phyloP scores from a whole-genome alignment of 768 basidiomycete species.

The Leccinum truebloodii region DNA sequence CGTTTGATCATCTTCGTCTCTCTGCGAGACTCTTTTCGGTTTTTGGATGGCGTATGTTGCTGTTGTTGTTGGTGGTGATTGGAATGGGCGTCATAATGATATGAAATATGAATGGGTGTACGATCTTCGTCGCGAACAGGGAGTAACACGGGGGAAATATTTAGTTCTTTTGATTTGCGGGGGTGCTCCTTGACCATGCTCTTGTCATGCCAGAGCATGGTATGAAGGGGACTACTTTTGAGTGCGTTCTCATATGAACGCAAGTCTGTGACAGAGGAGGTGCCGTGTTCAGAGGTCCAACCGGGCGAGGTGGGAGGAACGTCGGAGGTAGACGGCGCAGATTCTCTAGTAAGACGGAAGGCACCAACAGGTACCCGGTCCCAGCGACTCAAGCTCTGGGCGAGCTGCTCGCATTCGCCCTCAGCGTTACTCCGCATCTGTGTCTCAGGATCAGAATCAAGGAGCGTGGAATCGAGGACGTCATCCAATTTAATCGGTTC shows the following conservation, averaged over 20 bases:
- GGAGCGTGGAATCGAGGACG: slow-evolving; percentile 72
- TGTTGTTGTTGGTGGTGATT: slow-evolving; percentile 36
- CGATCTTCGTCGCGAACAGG: slow-evolving; percentile 57
- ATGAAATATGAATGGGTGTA: slow-evolving; percentile 47
- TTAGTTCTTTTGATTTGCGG: slow-evolving; percentile 35
- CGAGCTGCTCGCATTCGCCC: slow-evolving; percentile 41
- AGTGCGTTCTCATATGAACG: slow-evolving; percentile 42
- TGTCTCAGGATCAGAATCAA: slow-evolving; percentile 55
- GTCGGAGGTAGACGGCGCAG: slow-evolving; percentile 28
- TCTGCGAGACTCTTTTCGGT: slow-evolving; percentile 60
- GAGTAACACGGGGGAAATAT: slow-evolving; percentile 53
- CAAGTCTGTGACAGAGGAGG: slow-evolving; percentile 20
- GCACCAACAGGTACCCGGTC: slow-evolving; percentile 72
- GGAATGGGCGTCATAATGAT: slow-evolving; percentile 36
- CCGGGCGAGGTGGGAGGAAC: slow-evolving; percentile 25
- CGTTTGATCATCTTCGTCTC: slow-evolving; percentile 70
- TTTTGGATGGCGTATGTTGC: slow-evolving; percentile 45
- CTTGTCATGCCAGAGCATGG: slow-evolving; percentile 53
- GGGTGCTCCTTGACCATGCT: slow-evolving; percentile 19
- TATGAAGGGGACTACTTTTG: slow-evolving; percentile 55
- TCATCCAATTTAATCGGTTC: slow-evolving; percentile 66
- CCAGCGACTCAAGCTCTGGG: slow-evolving; percentile 64
- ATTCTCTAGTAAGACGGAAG: slow-evolving; percentile 61
- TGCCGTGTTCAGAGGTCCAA: slow-evolving; percentile 30
- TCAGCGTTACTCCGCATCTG: slow-evolving; percentile 32